These are phyloP conservation scores for Gypsophila paniculata DNA, from an alignment of 179 eudicot species.

Conservation along the genomic window DNA sequence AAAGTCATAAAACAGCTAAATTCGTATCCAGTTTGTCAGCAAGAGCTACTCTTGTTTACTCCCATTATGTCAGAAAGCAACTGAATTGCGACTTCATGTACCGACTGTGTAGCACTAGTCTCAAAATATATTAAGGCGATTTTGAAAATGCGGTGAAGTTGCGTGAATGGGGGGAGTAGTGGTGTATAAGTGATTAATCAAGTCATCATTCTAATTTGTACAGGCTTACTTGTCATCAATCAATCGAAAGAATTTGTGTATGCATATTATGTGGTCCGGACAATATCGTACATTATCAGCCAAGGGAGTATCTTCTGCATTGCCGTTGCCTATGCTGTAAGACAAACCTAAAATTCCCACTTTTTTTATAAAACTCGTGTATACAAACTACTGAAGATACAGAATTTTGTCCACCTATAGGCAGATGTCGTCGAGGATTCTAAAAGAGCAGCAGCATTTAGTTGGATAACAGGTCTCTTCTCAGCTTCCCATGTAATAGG, in stretches of 20 bases:
- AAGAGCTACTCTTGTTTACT: not conserved
- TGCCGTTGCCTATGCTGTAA: constrained; percentile 83
- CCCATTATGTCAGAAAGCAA: not conserved
- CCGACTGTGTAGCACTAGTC: not conserved
- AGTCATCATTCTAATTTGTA: constrained; percentile 18
- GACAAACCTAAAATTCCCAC: constrained; percentile 13
- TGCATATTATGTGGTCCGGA: constrained; percentile 66
- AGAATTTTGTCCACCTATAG: constrained; percentile 29
- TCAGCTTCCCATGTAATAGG: constrained; percentile 81
- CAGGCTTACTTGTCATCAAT: constrained; percentile 69
- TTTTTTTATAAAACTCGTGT: not conserved
- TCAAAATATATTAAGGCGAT: not conserved
- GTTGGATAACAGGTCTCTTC: constrained; percentile 84
- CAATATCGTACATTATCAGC: constrained; percentile 67
- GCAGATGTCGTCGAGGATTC: constrained; percentile 70
- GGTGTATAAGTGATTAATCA: not conserved
- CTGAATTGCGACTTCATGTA: not conserved
- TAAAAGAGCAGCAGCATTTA: constrained; percentile 66
- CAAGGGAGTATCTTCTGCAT: constrained; percentile 94
- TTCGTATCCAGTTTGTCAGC: not conserved
- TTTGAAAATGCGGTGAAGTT: too few relatives aligned
- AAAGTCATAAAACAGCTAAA: too few relatives aligned
- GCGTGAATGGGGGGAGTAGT: too few relatives aligned
- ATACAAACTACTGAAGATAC: not conserved
- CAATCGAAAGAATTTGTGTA: constrained; percentile 61